Conservation (phyloP, 2,329 filamentous ascomycete species). For the Metarhizium robertsii region DNA sequence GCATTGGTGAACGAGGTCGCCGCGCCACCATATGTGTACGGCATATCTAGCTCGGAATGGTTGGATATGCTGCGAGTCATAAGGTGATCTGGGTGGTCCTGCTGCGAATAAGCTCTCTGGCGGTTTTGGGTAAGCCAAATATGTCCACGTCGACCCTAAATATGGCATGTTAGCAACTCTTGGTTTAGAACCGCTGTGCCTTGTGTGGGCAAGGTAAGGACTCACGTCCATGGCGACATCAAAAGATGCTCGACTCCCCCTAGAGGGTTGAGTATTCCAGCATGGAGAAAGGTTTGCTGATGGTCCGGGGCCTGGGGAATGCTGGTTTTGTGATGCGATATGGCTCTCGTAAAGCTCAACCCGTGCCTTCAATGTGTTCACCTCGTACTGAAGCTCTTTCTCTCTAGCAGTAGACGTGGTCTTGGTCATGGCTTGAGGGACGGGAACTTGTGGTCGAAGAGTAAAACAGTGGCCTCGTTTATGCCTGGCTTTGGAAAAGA, state of each 20-base stretch:
- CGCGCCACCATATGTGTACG: not conserved
- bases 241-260: not conserved
- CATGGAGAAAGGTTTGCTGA: not conserved
- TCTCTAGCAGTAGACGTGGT: not conserved
- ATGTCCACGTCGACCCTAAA: not conserved
- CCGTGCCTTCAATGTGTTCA: not conserved
- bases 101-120: conserved; percentile 19
- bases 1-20: conserved; percentile 18
- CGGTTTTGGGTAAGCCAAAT: conserved; percentile 9
- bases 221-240: conserved; percentile 5
- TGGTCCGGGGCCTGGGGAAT: not conserved
- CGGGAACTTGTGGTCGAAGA: not conserved
- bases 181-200: not conserved
- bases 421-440: not conserved
- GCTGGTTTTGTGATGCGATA: not conserved
- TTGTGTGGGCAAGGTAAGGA: not conserved
- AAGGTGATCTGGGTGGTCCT: conserved; percentile 21
- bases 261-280: not conserved
- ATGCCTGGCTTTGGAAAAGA: not conserved
- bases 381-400: not conserved
- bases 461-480: not conserved
- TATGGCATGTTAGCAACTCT: not conserved
- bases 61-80: conserved; percentile 38
- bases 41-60: conserved; percentile 27
- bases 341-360: not conserved